phyloP scores from a whole-genome alignment of 2,329 filamentous ascomycete genomes.

The Pyrenochaeta sp. region DNA sequence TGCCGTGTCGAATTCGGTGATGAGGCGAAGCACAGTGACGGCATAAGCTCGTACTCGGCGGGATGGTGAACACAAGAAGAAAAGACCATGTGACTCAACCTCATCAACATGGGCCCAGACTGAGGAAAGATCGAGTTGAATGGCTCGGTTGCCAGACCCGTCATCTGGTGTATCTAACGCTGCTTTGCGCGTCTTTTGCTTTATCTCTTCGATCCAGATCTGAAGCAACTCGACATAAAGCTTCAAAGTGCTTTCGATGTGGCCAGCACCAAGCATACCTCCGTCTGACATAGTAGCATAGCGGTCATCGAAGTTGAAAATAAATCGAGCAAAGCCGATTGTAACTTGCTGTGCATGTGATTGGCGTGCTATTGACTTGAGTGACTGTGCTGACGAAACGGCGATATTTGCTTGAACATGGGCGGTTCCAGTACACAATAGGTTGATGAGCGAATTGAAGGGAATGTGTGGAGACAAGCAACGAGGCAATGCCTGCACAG shows the following conservation, averaged over 20 bases:
- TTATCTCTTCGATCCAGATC: constrained; percentile 98
- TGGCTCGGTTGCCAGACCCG: constrained; percentile 73
- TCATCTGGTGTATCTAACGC: constrained; percentile 69
- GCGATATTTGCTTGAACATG: constrained; percentile 95
- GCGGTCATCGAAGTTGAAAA: constrained; percentile 97
- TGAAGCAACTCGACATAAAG: constrained; percentile 92
- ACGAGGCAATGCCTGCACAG: constrained; percentile 93
- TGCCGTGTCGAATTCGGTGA: constrained; percentile 91
- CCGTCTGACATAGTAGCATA: constrained; percentile 99
- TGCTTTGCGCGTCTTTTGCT: constrained; percentile 80
- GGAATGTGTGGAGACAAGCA: constrained; percentile 91
- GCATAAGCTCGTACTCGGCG: constrained; percentile 87
- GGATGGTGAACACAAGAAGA: constrained; percentile 97
- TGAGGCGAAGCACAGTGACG: constrained; percentile 88
- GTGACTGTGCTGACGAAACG: constrained; percentile 85
- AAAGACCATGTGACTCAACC: constrained; percentile 93
- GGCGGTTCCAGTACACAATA: constrained; percentile 94
- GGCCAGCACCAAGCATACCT: constrained; percentile 90
- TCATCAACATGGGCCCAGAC: constrained; percentile 95
- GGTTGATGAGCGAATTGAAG: constrained; percentile 91
- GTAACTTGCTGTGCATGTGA: constrained; percentile 94
- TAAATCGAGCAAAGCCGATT: constrained; percentile 95
- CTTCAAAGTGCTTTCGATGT: constrained; percentile 92
- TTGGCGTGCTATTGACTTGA: constrained; percentile 95
- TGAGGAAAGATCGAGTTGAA: constrained; percentile 84